Conservation (phyloP, 2,329 filamentous ascomycete species). For the Penicillium sp. region DNA sequence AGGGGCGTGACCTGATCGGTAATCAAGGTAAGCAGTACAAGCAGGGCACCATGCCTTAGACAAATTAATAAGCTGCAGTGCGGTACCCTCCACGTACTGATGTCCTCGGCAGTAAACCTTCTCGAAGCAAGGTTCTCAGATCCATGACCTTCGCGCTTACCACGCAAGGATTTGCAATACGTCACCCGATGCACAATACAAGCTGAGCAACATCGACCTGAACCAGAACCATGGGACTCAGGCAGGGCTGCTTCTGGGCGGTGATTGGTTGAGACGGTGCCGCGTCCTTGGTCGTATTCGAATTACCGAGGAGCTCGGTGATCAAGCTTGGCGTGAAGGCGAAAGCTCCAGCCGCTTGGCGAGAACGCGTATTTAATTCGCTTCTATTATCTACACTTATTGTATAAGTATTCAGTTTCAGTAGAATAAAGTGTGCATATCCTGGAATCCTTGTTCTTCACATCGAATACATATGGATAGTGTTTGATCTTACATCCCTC, state of each 20-base stretch:
- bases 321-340: neutral
- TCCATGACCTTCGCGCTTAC: constrained; percentile 7
- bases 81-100: neutral
- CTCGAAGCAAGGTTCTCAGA: constrained; percentile 23
- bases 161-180: constrained; percentile 13
- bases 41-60: neutral
- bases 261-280: constrained; percentile 14
- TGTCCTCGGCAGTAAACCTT: constrained; percentile 4
- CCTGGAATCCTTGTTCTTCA: neutral
- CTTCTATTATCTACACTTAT: neutral
- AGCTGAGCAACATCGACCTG: constrained; percentile 9
- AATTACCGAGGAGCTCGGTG: constrained; percentile 10
- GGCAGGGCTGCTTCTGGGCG: neutral
- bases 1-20: neutral
- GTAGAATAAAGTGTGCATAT: neutral
- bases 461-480: neutral
- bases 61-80: neutral
- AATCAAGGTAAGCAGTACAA: neutral
- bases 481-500: neutral
- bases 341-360: neutral
- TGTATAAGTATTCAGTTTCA: neutral
- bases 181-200: constrained; percentile 8
- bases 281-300: constrained; percentile 14
- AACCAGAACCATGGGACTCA: constrained; percentile 19
- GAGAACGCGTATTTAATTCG: neutral